A percentile compares a stretch with the other conserved stretches of the same genome.
These are phyloP conservation scores for Aspergillus cavernicola DNA, from an alignment of 495 filamentous ascomycete genomes.

Conservation along the genomic window DNA sequence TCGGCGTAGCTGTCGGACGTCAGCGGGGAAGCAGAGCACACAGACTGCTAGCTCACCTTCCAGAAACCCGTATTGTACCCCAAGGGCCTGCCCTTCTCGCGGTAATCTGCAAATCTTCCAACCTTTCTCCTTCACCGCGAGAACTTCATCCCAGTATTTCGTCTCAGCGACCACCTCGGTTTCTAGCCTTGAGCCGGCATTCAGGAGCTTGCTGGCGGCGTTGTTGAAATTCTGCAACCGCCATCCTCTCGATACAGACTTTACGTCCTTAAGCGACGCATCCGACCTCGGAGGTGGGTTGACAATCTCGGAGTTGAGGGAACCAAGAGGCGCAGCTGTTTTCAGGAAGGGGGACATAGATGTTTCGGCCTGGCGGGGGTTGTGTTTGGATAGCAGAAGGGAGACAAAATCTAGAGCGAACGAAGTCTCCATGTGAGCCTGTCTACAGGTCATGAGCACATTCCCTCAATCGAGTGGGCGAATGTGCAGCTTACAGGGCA, in stretches of 20 bases:
- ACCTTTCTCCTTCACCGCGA: slow-evolving; percentile 73
- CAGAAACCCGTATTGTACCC: slow-evolving; percentile 83
- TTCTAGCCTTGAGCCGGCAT: slow-evolving; percentile 67
- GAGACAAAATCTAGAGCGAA: slow-evolving; percentile 80
- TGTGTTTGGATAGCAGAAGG: slow-evolving; percentile 74
- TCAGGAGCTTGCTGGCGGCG: slow-evolving; percentile 70
- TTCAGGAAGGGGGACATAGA: slow-evolving; percentile 70
- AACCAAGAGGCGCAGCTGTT: slow-evolving; percentile 64
- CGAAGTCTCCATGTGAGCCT: slow-evolving; percentile 63
- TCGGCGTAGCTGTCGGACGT: slow-evolving; percentile 50
- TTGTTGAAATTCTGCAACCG: slow-evolving; percentile 70
- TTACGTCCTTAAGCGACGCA: slow-evolving; percentile 47
- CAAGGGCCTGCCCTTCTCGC: slow-evolving; percentile 67
- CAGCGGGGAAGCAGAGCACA: slow-evolving; percentile 2
- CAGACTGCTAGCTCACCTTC: slow-evolving; percentile 48
- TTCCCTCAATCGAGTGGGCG: slow-evolving; percentile 1
- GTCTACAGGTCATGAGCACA: slow-evolving; percentile 33
- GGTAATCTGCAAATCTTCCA: slow-evolving; percentile 79
- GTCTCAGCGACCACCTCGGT: slow-evolving; percentile 73
- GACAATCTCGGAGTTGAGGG: slow-evolving; percentile 71
- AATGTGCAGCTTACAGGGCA: slow-evolving; percentile 32
- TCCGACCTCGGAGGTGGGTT: slow-evolving; percentile 52
- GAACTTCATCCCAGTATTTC: slow-evolving; percentile 82
- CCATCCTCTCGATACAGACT: slow-evolving; percentile 68
- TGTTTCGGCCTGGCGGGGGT: slow-evolving; percentile 58